Evolutionary conservation across 768 basidiomycete genomes (phyloP), one percentile per base, ranked within the genome.

Genomic region (Serendipita sp.): DNA sequence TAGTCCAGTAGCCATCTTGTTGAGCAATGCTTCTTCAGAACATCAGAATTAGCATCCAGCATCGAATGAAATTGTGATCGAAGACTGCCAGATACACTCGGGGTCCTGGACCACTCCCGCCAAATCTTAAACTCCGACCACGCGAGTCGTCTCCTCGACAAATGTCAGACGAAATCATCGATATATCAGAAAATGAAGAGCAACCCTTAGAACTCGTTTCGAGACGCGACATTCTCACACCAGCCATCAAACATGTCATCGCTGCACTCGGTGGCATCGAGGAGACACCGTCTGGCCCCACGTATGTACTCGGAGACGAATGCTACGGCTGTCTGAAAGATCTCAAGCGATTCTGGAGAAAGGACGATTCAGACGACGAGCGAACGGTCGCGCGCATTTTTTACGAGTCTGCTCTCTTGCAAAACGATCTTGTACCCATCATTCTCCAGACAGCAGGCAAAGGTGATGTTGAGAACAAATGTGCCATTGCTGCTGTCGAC

Each of bases 281-380:
- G 72, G 78, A 71, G 3, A 65, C 63, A 17, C 22, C 56, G 17
- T 43, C 34, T 16, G 72, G 17, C 17, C 79, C 77, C 22, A 72
- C 69, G 3, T 92, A 92, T 72, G 76, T 83, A 44, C 80, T 90
- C 69, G 90, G 90, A 44, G 90, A 92, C 75, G 83, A 89, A 65
- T 83, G 79, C n/a, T 75, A 76, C 64, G 87, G 87, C 1, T 95
- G 92, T 72, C 72, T 99, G 67, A 89, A 90, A 68, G 96, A 98
- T 71, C 77, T 99, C 64, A 98, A 98, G 75, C 89, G 85, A 67
- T 80, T 95, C 56, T 98, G 95, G 96, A 75, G 94, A 60, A 88
- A 90, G 72, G 96, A 99, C 72, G 96, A 98, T 69, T 86, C 85
- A 0, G 96, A 99, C 72, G 95, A 98, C 71, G 93, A 94, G 70